phyloP scores from a whole-genome alignment of 202 grass and related monocot genomes.

The Setaria viridis region DNA sequence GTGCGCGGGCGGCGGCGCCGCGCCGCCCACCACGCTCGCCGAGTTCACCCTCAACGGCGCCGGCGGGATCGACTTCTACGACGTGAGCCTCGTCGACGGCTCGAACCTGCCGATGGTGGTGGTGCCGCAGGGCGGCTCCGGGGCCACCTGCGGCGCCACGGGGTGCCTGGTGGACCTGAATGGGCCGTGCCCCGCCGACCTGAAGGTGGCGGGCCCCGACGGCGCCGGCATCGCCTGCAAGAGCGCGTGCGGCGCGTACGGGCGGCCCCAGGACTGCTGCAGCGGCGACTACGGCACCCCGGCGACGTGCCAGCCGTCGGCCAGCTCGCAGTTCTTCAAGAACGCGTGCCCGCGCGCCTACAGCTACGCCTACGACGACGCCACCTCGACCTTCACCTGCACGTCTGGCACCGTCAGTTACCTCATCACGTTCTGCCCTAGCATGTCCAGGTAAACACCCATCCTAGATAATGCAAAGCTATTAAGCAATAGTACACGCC shows the following conservation, averaged over 20 bases:
- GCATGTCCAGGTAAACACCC: slow-evolving; percentile 59
- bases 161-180: slow-evolving; percentile 81
- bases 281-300: slow-evolving; percentile 61
- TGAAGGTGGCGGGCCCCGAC: slow-evolving; percentile 49
- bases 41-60: slow-evolving; percentile 69
- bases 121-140: slow-evolving; percentile 51
- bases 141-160: slow-evolving; percentile 48
- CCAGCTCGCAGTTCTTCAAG: slow-evolving; percentile 88
- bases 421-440: slow-evolving; percentile 83
- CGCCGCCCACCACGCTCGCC: slow-evolving; percentile 60
- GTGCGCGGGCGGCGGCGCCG: slow-evolving; percentile 61
- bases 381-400: slow-evolving; percentile 89
- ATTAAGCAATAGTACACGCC: not conserved
- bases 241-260: slow-evolving; percentile 84
- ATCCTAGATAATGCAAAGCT: not conserved
- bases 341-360: slow-evolving; percentile 79
- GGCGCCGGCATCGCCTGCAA: slow-evolving; percentile 65
- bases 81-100: slow-evolving; percentile 96
- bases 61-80: slow-evolving; percentile 80
- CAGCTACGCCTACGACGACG: slow-evolving; percentile 94
- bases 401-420: slow-evolving; percentile 55
- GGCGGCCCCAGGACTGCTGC: slow-evolving; percentile 67
- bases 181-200: slow-evolving; percentile 59
- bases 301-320: slow-evolving; percentile 60
- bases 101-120: slow-evolving; percentile 89